Percentiles rank a stretch among this genome's conserved stretches.
Evolutionary conservation across 2,329 filamentous ascomycete species (phyloP).

Genomic region (Pseudogymnoascus sp.): DNA sequence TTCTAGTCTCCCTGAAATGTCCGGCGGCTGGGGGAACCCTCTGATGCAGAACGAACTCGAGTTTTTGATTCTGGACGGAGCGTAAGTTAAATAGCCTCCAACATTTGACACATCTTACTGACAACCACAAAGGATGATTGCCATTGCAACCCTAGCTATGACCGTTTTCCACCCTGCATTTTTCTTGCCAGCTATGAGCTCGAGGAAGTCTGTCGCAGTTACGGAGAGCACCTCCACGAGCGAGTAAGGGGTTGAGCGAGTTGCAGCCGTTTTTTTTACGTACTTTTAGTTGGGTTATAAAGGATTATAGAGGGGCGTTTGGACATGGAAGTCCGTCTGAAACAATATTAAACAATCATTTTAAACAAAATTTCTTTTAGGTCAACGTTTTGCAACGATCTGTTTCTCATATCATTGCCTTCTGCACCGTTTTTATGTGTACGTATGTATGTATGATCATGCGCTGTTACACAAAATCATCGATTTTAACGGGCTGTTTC

Average conservation of each 20-base stretch:
- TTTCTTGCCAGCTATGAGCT: slow-evolving; percentile 31
- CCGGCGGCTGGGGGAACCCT: slow-evolving; percentile 52
- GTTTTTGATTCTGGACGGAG: slow-evolving; percentile 50
- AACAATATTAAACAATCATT: background rate
- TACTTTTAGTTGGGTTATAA: background rate
- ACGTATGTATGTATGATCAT: too few species aligned
- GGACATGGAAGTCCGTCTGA: background rate
- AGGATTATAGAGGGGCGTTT: slow-evolving; percentile 5
- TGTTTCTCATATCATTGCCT: too few species aligned
- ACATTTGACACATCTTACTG: background rate
- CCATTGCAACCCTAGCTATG: slow-evolving; percentile 41
- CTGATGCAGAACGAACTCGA: slow-evolving; percentile 55
- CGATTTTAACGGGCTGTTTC: too few species aligned
- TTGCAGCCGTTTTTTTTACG: background rate
- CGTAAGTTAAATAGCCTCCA: slow-evolving; percentile 29
- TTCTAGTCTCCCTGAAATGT: slow-evolving; percentile 46
- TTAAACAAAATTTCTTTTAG: background rate
- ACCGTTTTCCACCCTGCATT: slow-evolving; percentile 46
- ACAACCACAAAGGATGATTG: slow-evolving; percentile 34
- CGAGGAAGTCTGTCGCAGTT: background rate
- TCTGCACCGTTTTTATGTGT: too few species aligned
- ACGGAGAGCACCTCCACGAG: background rate
- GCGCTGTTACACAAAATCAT: too few species aligned
- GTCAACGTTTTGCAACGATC: too few species aligned
- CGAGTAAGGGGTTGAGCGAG: background rate